These are phyloP conservation scores for Trichopus zeylanicus DNA, from an alignment of 116 monocot species.

Conservation along the genomic window DNA sequence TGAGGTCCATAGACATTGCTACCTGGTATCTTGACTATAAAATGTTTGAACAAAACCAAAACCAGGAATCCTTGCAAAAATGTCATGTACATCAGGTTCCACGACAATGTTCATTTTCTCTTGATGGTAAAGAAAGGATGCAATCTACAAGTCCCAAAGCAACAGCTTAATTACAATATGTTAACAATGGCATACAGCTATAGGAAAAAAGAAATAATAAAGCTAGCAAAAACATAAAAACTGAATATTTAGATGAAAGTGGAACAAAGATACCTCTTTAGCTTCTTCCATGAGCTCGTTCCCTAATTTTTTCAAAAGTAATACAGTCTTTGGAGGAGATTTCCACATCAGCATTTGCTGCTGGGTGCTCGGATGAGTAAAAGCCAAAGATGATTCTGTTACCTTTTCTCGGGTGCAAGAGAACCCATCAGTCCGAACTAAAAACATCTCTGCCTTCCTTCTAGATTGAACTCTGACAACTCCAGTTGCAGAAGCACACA, in stretches of 20 bases:
- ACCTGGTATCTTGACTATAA: slow-evolving; percentile 96
- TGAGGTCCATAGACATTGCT: slow-evolving; percentile 6
- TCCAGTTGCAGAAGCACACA: slow-evolving; percentile 93
- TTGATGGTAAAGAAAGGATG: slow-evolving; percentile 76
- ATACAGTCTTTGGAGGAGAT: slow-evolving; percentile 85
- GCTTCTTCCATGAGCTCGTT: slow-evolving; percentile 94
- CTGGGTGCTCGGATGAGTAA: slow-evolving; percentile 98
- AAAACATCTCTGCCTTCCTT: slow-evolving; percentile 95
- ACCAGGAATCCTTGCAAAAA: slow-evolving; percentile 91
- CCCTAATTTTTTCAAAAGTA: slow-evolving; percentile 87
- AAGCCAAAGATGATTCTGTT: slow-evolving; percentile 94
- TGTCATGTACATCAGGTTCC: slow-evolving; percentile 97
- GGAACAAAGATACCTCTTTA: slow-evolving; percentile 52
- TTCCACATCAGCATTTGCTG: slow-evolving; percentile 99
- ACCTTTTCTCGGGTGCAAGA: slow-evolving; percentile 95
- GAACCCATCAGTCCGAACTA: slow-evolving; percentile 93
- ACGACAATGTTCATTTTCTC: slow-evolving; percentile 97
- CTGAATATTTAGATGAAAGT: background rate
- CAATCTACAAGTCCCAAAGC: slow-evolving; percentile 52
- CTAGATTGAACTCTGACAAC: slow-evolving; percentile 96
- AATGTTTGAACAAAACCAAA: slow-evolving; percentile 99
- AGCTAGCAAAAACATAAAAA: background rate
- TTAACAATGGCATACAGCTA: background rate
- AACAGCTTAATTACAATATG: slow-evolving; percentile 2
- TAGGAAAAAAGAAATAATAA: background rate